phyloP scores from a whole-genome alignment of 1,139 yeast genomes.

The Hyphopichia pseudoburtonii region DNA sequence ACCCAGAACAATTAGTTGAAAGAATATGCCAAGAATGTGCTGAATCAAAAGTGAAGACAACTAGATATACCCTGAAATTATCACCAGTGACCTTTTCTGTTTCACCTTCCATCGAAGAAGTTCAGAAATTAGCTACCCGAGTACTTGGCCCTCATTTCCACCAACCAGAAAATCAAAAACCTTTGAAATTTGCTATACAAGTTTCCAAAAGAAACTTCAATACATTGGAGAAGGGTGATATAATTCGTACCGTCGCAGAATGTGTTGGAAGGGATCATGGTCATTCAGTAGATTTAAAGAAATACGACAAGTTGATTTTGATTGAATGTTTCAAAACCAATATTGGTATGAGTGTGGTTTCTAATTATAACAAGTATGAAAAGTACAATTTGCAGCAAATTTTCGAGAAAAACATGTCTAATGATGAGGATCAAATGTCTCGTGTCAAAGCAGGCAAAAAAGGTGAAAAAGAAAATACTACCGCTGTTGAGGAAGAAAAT shows the following conservation, averaged over 20 bases:
- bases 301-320: constrained; percentile 73
- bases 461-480: constrained; percentile 5
- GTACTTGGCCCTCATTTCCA: constrained; percentile 74
- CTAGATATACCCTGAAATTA: constrained; percentile 73
- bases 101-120: constrained; percentile 68
- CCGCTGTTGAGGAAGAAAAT: constrained; percentile 6
- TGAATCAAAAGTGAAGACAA: constrained; percentile 52
- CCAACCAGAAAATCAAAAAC: constrained; percentile 41
- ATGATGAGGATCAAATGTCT: constrained; percentile 11
- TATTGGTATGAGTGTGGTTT: constrained; percentile 79
- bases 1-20: constrained; percentile 70
- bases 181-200: constrained; percentile 75
- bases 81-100: constrained; percentile 80
- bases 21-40: constrained; percentile 61
- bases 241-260: constrained; percentile 71
- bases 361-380: constrained; percentile 54
- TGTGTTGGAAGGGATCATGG: constrained; percentile 68
- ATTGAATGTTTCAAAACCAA: constrained; percentile 87
- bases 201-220: constrained; percentile 78
- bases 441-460: constrained; percentile 10
- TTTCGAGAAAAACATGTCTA: constrained; percentile 44
- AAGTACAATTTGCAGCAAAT: constrained; percentile 66
- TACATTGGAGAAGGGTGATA: constrained; percentile 63
- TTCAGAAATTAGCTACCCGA: constrained; percentile 53
- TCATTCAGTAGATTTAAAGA: constrained; percentile 78